Base-by-base conservation (phyloP, 495 filamentous ascomycete species). In the Hyaloscypha hepaticicola region DNA sequence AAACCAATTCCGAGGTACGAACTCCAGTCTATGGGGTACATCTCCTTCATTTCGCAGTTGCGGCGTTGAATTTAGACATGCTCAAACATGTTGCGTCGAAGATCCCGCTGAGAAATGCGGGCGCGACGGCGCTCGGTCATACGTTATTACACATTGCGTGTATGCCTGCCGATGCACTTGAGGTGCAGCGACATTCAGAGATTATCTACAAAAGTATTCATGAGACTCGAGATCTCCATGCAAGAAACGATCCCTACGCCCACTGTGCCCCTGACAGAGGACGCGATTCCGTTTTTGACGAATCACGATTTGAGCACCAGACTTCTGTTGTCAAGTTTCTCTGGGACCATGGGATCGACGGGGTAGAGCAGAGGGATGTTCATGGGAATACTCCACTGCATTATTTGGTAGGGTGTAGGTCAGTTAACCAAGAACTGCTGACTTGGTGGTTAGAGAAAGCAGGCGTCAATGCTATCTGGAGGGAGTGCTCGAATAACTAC, bases 141-240 rank as follows among this genome's bases (percentile, higher is more conserved):
- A 61, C 58, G 57, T 61, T 66, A 38, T 24, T 66, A 27, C 64
- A 66, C 38, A 50, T 66, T 55, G 64, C 64, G 27, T 66, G 64
- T 33, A 61, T 66, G 64, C 64, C 64, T 28, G 5, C 58, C 3
- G 29, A 55, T 50, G 51, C 49, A 24, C 8, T 34, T 26, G 27
- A 38, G 19, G 52, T 66, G 14, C 64, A 66, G 33, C 29, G 57
- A 1, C 58, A 51, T 27, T 61, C 64, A 19, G 22, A 57, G 22
- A n/a, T 48, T 9, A 61, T 61, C 31, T 57, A 49, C 16, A 26
- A 55, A 24, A 66, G 64, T 34, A 61, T 66, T 61, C 64, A 66
- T 34, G 64, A 66, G 28, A 66, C 64, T 45, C 57, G 64, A 48
- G 49, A 66, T 51, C 49, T 61, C 22, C 49, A 60, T 45, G 49